Conservation (phyloP, 192 early-diverging fungal genomes). For the Umbelopsis isabellina region DNA sequence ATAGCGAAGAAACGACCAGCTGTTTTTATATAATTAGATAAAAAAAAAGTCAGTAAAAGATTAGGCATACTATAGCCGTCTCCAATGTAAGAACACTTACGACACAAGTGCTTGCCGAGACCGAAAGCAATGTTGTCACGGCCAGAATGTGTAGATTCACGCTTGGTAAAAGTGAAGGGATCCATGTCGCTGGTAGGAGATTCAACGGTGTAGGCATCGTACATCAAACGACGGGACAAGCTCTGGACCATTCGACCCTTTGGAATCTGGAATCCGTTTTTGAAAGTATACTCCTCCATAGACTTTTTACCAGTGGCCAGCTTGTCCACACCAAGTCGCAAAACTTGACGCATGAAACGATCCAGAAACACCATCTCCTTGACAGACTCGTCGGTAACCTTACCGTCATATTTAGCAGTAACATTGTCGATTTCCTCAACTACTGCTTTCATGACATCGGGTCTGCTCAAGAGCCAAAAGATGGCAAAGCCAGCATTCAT, state of each 20-base stretch:
- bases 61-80: background rate
- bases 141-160: slow-evolving; percentile 1
- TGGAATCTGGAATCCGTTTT: slow-evolving; percentile 32
- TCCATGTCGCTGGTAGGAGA: slow-evolving; percentile 21
- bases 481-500: slow-evolving; percentile 15
- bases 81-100: background rate
- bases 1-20: slow-evolving; percentile 39
- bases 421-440: slow-evolving; percentile 28
- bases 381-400: slow-evolving; percentile 23
- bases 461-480: slow-evolving; percentile 30
- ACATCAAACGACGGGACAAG: slow-evolving; percentile 26
- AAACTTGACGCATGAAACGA: slow-evolving; percentile 26
- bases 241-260: slow-evolving; percentile 28
- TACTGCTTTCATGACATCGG: slow-evolving; percentile 20
- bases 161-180: slow-evolving; percentile 15
- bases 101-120: slow-evolving; percentile 29
- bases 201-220: slow-evolving; percentile 13
- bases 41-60: background rate
- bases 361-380: slow-evolving; percentile 32
- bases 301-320: slow-evolving; percentile 29
- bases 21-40: background rate
- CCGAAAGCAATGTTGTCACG: slow-evolving; percentile 28
- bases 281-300: slow-evolving; percentile 25
- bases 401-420: background rate
- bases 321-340: slow-evolving; percentile 31